These are phyloP conservation scores for Chaetomium globosum DNA, from an alignment of 2,329 filamentous ascomycete genomes.

Conservation along the genomic window DNA sequence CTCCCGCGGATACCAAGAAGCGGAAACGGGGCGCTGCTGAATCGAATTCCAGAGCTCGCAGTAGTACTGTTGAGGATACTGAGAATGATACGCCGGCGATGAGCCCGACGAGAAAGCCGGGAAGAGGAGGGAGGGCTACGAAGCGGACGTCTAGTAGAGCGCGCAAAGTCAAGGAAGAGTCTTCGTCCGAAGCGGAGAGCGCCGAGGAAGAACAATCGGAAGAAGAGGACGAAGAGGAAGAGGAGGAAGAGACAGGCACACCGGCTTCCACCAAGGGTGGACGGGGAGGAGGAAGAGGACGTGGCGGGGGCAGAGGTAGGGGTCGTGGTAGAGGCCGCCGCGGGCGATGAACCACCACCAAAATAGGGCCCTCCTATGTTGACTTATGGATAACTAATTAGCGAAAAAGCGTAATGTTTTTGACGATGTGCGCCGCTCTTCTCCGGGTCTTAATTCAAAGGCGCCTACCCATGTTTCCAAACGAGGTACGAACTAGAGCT, in stretches of 20 bases:
- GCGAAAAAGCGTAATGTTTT: neutral
- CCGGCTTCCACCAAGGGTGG: slow-evolving; percentile 44
- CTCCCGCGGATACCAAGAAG: slow-evolving; percentile 45
- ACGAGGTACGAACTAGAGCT: neutral
- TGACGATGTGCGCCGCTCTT: neutral
- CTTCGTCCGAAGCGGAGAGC: slow-evolving; percentile 43
- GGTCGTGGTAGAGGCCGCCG: slow-evolving; percentile 41
- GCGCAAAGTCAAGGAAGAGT: slow-evolving; percentile 45
- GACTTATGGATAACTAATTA: slow-evolving; percentile 20
- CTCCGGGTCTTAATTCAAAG: too few relatives aligned
- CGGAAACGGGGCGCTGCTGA: slow-evolving; percentile 49
- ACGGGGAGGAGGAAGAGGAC: slow-evolving; percentile 44
- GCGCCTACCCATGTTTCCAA: neutral
- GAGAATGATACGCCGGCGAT: slow-evolving; percentile 51
- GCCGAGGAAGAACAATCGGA: slow-evolving; percentile 41
- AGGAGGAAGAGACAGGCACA: slow-evolving; percentile 46
- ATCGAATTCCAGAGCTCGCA: slow-evolving; percentile 44
- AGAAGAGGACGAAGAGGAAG: slow-evolving; percentile 44
- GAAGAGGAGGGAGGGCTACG: slow-evolving; percentile 49
- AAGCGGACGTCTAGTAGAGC: slow-evolving; percentile 50
- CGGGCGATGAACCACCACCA: slow-evolving; percentile 32
- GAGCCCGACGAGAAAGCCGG: slow-evolving; percentile 46
- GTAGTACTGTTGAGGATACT: slow-evolving; percentile 57
- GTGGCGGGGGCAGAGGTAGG: slow-evolving; percentile 38
- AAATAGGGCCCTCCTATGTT: neutral